These are phyloP conservation scores for Melanomma pulvis-pyrius DNA, from an alignment of 495 filamentous ascomycete species.

Conservation along the genomic window DNA sequence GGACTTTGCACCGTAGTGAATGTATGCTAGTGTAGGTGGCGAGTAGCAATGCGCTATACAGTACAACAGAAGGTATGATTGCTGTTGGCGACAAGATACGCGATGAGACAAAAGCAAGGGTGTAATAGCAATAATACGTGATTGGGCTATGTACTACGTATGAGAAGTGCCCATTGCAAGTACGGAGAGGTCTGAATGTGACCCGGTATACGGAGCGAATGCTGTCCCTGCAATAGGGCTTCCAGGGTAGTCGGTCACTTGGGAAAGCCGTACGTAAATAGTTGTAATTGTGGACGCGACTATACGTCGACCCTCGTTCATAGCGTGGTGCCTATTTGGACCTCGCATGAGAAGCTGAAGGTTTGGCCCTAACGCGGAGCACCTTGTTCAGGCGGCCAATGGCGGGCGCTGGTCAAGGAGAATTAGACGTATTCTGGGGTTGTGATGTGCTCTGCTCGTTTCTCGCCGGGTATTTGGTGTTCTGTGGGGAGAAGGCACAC, in stretches of 20 bases:
- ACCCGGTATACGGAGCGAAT: conserved; percentile 10
- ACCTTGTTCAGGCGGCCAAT: not conserved
- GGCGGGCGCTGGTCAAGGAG: not conserved
- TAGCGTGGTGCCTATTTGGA: not conserved
- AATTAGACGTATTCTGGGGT: not conserved
- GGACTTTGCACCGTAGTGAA: not conserved
- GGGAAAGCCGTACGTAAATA: not conserved
- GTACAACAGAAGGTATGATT: not conserved
- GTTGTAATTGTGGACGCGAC: not conserved
- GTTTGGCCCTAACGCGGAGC: not conserved
- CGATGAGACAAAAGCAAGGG: conserved; percentile 23
- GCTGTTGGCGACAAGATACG: not conserved
- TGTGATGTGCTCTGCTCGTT: not conserved
- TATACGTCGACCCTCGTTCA: conserved; percentile 6
- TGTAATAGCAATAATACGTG: conserved; percentile 7
- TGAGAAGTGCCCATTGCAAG: not conserved
- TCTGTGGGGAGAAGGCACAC: conserved; percentile 24
- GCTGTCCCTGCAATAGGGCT: conserved; percentile 5
- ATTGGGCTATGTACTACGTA: conserved; percentile 9
- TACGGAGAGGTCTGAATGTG: conserved; percentile 23
- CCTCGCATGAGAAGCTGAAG: not conserved
- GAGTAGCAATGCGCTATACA: not conserved
- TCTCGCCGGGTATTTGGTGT: conserved; percentile 29
- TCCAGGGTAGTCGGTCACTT: not conserved
- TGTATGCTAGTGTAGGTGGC: not conserved